Base-by-base conservation (phyloP, 495 filamentous ascomycete species). In the Aspergillus carlsbadensis region DNA sequence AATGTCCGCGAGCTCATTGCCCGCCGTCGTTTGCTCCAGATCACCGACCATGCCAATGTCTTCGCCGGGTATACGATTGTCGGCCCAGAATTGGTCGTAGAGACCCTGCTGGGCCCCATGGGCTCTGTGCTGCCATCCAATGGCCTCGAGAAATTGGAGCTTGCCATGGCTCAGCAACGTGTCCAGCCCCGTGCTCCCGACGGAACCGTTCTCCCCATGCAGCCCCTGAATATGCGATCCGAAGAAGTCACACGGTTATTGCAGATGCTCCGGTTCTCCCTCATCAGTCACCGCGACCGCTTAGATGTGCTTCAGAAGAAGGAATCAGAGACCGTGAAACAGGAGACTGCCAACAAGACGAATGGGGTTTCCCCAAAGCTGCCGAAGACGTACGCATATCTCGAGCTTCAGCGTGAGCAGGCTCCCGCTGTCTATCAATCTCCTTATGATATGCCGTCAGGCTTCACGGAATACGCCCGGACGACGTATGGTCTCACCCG, bases 31-130 rank as follows among this genome's bases (percentile, higher is more conserved):
- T 66, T 78, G 56, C 70, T 66, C 31, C 74, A 78, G 62, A 78
- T 78, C 54, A 78, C 75, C 69, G 75, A 78, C 60, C 75, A 78
- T 68, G 73, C 73, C 66, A 78, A 78, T 67, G 68, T 77, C 13
- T 77, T 77, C 46, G 75, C 74, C 53, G 75, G 75, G 29, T 78
- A 78, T 60, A 74, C 64, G 29, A 78, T 78, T 57, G 74, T 78
- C 55, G 68, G 72, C 58, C 73, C 75, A 39, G 73, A 78, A 64
- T 59, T 76, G 66, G 75, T 78, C 51, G 73, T 78, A 41, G 74
- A 78, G 46, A 76, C 74, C 21, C 61, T 78, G 42, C 56, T 78
- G 65, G 75, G 75, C 14, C 75, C 75, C 48, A 73, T 76, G 73
- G 75, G 75, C 54, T 78, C 75, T 17, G 71, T 76, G 31, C 74